phyloP scores from a whole-genome alignment of 768 basidiomycete genomes.

The Pulveroboletus frians region DNA sequence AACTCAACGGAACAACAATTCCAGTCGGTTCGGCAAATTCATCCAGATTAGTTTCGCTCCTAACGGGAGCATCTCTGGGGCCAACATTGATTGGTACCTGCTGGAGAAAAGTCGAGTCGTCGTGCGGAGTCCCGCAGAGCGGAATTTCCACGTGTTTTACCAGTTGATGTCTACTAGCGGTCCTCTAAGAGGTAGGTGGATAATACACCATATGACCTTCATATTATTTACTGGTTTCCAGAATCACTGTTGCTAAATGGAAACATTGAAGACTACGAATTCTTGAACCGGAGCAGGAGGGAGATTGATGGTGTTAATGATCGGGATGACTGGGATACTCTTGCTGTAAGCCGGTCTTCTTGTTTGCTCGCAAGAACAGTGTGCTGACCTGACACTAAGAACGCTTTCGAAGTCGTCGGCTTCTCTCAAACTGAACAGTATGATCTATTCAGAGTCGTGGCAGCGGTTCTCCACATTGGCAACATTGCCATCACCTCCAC shows the following conservation, averaged over 20 bases:
- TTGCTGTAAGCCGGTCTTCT: conserved; percentile 48
- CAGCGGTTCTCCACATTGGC: conserved; percentile 91
- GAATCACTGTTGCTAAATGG: conserved; percentile 73
- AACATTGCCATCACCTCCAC: conserved; percentile 82
- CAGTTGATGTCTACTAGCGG: conserved; percentile 81
- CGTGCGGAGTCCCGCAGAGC: conserved; percentile 78
- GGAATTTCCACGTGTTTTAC: conserved; percentile 97
- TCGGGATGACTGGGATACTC: conserved; percentile 74
- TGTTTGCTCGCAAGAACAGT: not conserved
- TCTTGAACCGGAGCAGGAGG: conserved; percentile 80
- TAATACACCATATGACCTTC: not conserved
- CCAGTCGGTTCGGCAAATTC: conserved; percentile 98
- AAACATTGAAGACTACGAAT: conserved; percentile 78
- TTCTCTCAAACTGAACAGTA: conserved; percentile 81
- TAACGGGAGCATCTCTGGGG: conserved; percentile 92
- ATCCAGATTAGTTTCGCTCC: conserved; percentile 92
- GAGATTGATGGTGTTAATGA: conserved; percentile 98
- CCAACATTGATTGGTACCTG: conserved; percentile 98
- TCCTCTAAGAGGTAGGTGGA: conserved; percentile 55
- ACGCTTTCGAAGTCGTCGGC: conserved; percentile 84
- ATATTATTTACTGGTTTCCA: conserved; percentile 27
- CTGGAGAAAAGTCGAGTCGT: conserved; percentile 97
- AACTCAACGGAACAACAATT: conserved; percentile 97
- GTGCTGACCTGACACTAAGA: conserved; percentile 35
- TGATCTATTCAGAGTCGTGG: conserved; percentile 90